Percentiles rank a stretch among this genome's conserved stretches.
Evolutionary conservation across 148 eudicot species (phyloP).

Genomic region (Vaccinium darrowii): DNA sequence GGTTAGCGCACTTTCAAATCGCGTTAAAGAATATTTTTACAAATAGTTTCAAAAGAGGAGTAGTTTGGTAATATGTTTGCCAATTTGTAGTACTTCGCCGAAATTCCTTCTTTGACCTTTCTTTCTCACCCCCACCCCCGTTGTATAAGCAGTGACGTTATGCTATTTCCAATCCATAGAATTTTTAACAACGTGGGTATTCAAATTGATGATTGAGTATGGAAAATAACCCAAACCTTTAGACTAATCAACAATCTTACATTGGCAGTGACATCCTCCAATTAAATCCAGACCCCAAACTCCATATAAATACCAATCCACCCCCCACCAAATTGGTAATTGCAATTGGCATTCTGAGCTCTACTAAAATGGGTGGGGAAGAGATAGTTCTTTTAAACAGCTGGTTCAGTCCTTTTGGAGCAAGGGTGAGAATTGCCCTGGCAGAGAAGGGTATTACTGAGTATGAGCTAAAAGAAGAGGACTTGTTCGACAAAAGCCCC

Average conservation of each 20-base stretch:
- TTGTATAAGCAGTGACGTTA: not conserved
- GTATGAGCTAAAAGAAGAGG: conserved; percentile 20
- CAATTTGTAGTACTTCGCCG: no score
- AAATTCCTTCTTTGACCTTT: no score
- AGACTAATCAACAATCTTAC: not conserved
- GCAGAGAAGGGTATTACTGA: conserved; percentile 28
- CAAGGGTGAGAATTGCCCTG: conserved; percentile 27
- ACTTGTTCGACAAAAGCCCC: conserved; percentile 23
- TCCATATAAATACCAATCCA: no score
- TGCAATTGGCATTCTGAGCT: not conserved
- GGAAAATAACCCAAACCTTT: not conserved
- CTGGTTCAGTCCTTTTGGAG: conserved; percentile 26
- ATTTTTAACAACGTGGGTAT: not conserved
- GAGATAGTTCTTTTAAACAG: conserved; percentile 3
- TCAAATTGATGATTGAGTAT: not conserved
- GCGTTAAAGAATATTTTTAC: no score
- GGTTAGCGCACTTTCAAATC: no score
- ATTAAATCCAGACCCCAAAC: not conserved
- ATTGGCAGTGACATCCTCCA: not conserved
- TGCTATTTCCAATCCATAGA: not conserved
- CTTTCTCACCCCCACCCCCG: not conserved
- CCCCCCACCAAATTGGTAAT: not conserved
- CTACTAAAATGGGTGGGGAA: not conserved
- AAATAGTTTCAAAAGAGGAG: no score
- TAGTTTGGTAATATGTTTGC: no score